Conservation (phyloP, 495 filamentous ascomycete species). For the Talaromyces borbonicus region DNA sequence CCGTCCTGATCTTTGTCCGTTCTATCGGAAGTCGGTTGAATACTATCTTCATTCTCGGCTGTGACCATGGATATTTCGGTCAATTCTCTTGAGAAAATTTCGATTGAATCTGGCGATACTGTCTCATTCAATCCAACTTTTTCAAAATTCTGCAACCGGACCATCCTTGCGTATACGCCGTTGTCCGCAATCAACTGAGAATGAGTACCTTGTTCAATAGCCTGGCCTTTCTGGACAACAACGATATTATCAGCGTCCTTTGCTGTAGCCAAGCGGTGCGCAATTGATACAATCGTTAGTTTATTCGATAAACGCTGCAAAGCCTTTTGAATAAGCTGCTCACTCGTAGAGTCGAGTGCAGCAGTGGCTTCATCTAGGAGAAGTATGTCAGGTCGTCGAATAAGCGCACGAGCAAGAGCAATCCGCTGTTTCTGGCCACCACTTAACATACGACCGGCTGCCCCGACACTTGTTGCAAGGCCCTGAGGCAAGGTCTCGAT, state of each 20-base stretch:
- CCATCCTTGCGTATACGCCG: constrained; percentile 32
- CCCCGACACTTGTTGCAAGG: constrained; percentile 17
- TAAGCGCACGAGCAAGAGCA: constrained; percentile 58
- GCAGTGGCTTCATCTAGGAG: constrained; percentile 41
- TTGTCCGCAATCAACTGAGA: constrained; percentile 20
- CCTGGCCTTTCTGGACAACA: constrained; percentile 32
- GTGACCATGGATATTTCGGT: not conserved
- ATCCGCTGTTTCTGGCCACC: constrained; percentile 46
- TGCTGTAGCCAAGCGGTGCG: constrained; percentile 43
- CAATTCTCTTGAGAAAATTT: not conserved
- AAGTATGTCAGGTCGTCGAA: constrained; percentile 68
- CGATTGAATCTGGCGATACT: not conserved
- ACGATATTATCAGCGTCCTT: constrained; percentile 38
- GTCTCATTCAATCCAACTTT: not conserved
- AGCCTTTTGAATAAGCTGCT: constrained; percentile 30
- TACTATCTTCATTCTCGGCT: not conserved
- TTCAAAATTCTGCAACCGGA: constrained; percentile 14
- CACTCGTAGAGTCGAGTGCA: constrained; percentile 31
- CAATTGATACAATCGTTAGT: constrained; percentile 24
- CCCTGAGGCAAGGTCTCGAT: constrained; percentile 14
- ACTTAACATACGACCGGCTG: constrained; percentile 16
- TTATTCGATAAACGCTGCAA: constrained; percentile 20
- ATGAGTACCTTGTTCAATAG: constrained; percentile 39
- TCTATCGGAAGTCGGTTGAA: not conserved
- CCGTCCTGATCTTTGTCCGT: not conserved